Evolutionary conservation across 1,284 basidiomycete species (phyloP), one percentile per base, ranked within the genome.

Genomic region (Cryptococcus deneoformans): DNA sequence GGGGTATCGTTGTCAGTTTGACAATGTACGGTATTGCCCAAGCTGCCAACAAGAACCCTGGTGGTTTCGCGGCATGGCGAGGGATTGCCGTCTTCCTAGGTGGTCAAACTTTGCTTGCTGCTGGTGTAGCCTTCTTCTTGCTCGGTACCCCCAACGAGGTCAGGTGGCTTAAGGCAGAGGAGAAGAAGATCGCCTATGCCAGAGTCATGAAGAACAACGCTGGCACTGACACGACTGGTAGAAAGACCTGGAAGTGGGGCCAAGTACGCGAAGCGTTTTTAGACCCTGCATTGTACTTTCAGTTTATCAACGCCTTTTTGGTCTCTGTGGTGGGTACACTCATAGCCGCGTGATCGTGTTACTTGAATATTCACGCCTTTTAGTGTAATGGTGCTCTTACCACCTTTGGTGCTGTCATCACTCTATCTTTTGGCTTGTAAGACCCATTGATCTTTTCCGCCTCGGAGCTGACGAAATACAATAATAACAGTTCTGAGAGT

Each of bases 41-140:
- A 46, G 52, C 55, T 11, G 68, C 66, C 16, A 16, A 53, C 11
- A 59, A 67, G 55, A 44, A 66, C 24, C 50, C 51, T 1, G 59
- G 50, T n/a, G 66, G 66, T 12, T 62, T 67, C 40, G 66, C 55
- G 14, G 63, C 69, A 3, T 71, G 69, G 66, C 49, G 62, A 40
- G 65, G 64, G 3, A 70, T 73, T 57, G 63, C 64, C 29, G 56
- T 70, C 45, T 73, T 72, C 68, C 65, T 72, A 9, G 73, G 71
- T 14, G 71, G 66, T 0, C 57, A 69, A 14, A 70, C 71, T 8
- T 42, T 67, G 34, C 24, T 75, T 20, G 62, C 61, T 9, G 52
- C 65, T 5, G 43, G 57, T 1, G 45, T 69, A 45, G 64, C 63
- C 46, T 66, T 59, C 50, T 65, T 67, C 51, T 59, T 68, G 51